Evolutionary conservation across 345 rosid species (phyloP), one percentile per base, ranked within the genome.

Genomic region (Angophora floribunda): DNA sequence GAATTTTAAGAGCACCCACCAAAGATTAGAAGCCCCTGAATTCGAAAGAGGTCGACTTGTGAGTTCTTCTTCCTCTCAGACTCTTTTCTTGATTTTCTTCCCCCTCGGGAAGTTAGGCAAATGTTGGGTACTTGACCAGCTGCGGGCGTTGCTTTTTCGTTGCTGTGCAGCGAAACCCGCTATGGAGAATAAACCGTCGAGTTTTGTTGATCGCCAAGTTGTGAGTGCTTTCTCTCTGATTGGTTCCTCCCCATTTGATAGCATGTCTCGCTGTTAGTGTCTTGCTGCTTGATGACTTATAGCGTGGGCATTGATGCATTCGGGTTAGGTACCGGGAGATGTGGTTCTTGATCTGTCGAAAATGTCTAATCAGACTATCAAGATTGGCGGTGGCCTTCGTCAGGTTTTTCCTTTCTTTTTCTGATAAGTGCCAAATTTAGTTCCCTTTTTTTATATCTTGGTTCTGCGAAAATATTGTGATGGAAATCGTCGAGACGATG

Each of bases 301-400:
- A 36, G 57, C 55, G 41, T 89, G 36, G 30, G 24, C 59, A 32
- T 67, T n/a, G 55, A 4, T 86, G 55, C 70, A 13, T 63, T 82
- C 84, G 87, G 51, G 78, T 51, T 90, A 97, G 98, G 94, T 96
- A 85, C 99, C 97, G 16, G 99, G 99, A 53, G 99, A 97, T 91
- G 92, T 96, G 88, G 95, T 96, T 88, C 92, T 97, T 88, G 97
- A 95, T 91, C 95, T 97, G 70, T 94, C 97, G 16, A 88, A 86
- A 90, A 91, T 96, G 96, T 86, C 93, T 85, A 95, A 95, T 92
- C 97, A 94, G 88, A 96, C 95, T 36, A 94, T 97, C 92, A 96
- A 95, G 94, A 94, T 97, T 44, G 99, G 99, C 51, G 93, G 97
- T 61, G 98, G 99, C 89, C 98, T 97, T 55, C 95, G 95, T 89